Percentiles rank a stretch among this genome's conserved stretches.
Conservation (phyloP, 164 flowering plant species). For the Liquidambar formosana region DNA sequence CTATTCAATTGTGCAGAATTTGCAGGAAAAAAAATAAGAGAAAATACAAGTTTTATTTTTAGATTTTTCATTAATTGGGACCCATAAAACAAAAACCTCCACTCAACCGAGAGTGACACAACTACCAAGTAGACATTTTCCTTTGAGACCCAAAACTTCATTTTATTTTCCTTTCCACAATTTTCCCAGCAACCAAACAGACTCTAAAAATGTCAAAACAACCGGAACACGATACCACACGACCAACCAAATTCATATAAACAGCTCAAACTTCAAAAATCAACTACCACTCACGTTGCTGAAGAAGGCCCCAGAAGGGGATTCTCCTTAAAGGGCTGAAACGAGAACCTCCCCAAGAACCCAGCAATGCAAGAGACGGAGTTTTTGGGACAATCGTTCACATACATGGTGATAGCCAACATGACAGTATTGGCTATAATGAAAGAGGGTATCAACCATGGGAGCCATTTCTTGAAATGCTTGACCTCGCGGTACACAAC, state of each 20-base stretch:
- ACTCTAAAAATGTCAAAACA: too few species aligned
- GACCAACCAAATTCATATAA: neutral
- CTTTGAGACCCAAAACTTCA: too few species aligned
- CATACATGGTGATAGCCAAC: constrained; percentile 60
- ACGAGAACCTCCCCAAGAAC: constrained; percentile 61
- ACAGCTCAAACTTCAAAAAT: neutral
- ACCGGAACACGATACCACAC: neutral
- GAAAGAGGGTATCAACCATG: constrained; percentile 59
- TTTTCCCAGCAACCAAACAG: neutral
- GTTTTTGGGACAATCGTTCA: constrained; percentile 63
- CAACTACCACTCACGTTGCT: constrained; percentile 31
- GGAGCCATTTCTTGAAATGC: constrained; percentile 49
- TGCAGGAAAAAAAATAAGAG: too few species aligned
- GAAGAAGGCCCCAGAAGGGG: constrained; percentile 74
- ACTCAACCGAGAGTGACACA: too few species aligned
- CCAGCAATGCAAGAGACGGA: constrained; percentile 46
- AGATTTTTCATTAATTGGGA: too few species aligned
- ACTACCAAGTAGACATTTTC: too few species aligned
- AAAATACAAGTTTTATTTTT: too few species aligned
- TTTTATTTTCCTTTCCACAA: neutral
- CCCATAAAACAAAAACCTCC: too few species aligned
- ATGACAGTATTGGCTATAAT: constrained; percentile 43
- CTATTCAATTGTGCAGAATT: too few species aligned
- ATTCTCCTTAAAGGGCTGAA: constrained; percentile 63
- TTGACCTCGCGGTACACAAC: constrained; percentile 37